These are phyloP conservation scores for Rickenella mellea DNA, from an alignment of 768 basidiomycete genomes.

Conservation along the genomic window DNA sequence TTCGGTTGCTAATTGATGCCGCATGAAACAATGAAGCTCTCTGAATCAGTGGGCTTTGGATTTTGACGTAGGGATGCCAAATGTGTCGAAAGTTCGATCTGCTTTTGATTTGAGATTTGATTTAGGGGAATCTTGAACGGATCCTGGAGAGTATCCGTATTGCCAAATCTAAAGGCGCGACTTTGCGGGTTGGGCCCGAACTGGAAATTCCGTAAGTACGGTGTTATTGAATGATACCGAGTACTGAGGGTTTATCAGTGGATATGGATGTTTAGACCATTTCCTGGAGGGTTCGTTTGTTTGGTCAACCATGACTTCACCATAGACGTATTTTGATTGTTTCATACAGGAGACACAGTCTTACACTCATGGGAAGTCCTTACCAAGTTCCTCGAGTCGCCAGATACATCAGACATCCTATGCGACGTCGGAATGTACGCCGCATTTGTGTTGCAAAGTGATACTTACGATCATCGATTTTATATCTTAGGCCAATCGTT, in stretches of 20 bases:
- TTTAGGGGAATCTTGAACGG: conserved; percentile 85
- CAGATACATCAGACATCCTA: conserved; percentile 74
- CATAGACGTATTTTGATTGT: conserved; percentile 1
- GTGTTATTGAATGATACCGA: conserved; percentile 9
- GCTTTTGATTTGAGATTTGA: background rate
- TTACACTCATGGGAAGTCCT: conserved; percentile 98
- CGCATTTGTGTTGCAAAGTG: background rate
- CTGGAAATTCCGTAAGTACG: conserved; percentile 79
- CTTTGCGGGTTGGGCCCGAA: conserved; percentile 90
- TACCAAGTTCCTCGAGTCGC: conserved; percentile 77
- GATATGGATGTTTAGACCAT: conserved; percentile 96
- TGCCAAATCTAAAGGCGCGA: conserved; percentile 83
- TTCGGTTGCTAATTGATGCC: background rate
- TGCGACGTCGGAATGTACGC: conserved; percentile 95
- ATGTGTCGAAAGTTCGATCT: background rate
- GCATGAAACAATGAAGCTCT: conserved; percentile 44
- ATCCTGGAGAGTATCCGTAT: conserved; percentile 82
- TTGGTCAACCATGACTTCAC: background rate
- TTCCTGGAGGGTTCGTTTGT: conserved; percentile 76
- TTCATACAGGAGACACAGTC: conserved; percentile 74
- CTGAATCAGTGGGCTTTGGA: conserved; percentile 97
- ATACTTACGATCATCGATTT: background rate
- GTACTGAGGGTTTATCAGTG: conserved; percentile 33
- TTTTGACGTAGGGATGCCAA: conserved; percentile 54
- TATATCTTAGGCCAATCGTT: conserved; percentile 68